Conservation (phyloP, 352 stramenopile species). For the Phytophthora melonis region DNA sequence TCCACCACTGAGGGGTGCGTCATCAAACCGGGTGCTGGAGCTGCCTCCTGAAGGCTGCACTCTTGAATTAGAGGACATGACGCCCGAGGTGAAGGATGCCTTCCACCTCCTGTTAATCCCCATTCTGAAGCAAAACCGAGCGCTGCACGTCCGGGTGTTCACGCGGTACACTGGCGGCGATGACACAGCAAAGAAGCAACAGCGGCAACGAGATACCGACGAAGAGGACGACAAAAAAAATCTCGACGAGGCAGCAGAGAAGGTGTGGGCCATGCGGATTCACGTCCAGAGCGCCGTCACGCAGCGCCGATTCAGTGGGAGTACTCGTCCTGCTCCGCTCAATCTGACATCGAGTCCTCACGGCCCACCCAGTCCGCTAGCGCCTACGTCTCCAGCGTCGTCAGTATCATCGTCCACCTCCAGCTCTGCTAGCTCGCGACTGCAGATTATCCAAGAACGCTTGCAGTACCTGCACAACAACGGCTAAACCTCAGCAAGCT, state of each 20-base stretch:
- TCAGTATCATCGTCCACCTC: conserved; percentile 41
- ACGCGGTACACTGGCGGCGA: conserved; percentile 42
- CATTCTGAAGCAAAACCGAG: conserved; percentile 63
- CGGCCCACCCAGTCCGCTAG: conserved; percentile 16
- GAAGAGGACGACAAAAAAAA: background rate
- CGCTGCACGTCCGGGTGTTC: conserved; percentile 65
- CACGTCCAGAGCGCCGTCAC: conserved; percentile 51
- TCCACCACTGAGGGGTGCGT: conserved; percentile 28
- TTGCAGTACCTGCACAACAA: conserved; percentile 62
- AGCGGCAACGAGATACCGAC: conserved; percentile 6
- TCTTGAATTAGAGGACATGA: conserved; percentile 66
- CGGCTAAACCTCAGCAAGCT: conserved; percentile 1
- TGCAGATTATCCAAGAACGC: conserved; percentile 74
- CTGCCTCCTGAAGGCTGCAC: conserved; percentile 45
- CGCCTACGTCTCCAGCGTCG: conserved; percentile 34
- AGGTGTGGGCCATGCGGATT: conserved; percentile 72
- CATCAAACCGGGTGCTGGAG: conserved; percentile 26
- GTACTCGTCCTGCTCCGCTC: conserved; percentile 5
- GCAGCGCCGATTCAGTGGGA: conserved; percentile 3
- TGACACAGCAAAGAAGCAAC: conserved; percentile 6
- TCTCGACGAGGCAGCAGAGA: conserved; percentile 19
- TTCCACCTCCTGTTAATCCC: conserved; percentile 76
- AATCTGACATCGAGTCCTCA: conserved; percentile 27
- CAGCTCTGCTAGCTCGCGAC: conserved; percentile 43
- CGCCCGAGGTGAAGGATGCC: conserved; percentile 75